Evolutionary conservation across 306 rosid genomes (phyloP).

Genomic region (Canavalia ensiformis): DNA sequence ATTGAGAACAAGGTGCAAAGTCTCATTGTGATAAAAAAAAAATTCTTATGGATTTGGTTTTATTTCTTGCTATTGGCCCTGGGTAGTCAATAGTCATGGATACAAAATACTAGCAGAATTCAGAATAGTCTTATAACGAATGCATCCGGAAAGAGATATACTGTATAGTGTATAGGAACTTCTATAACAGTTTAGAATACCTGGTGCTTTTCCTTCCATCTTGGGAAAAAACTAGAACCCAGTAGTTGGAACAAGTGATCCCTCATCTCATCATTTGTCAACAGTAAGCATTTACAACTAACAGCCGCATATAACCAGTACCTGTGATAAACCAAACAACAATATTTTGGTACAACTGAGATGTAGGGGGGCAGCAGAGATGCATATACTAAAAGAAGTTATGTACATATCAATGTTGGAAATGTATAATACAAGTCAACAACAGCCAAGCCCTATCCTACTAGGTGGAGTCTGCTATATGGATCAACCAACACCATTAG

Average conservation of each 20-base stretch:
- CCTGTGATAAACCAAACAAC: conserved; percentile 56
- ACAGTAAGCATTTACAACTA: conserved; percentile 73
- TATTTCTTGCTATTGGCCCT: conserved; percentile 27
- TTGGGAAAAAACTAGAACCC: conserved; percentile 88
- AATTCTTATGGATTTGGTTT: background rate
- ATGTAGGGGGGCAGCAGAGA: conserved; percentile 2
- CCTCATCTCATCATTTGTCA: conserved; percentile 99
- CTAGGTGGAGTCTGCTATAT: background rate
- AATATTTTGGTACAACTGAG: conserved; percentile 23
- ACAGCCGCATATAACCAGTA: conserved; percentile 98
- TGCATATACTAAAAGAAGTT: conserved; percentile 10
- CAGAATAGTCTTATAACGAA: conserved; percentile 1
- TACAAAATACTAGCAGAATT: conserved; percentile 12
- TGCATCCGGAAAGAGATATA: conserved; percentile 19
- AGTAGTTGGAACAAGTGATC: conserved; percentile 94
- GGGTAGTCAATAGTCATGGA: conserved; percentile 25
- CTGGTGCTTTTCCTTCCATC: conserved; percentile 99
- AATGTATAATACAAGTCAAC: conserved; percentile 32
- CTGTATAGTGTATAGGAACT: conserved; percentile 13
- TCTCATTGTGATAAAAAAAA: background rate
- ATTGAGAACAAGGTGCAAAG: background rate
- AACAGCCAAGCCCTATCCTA: conserved; percentile 13
- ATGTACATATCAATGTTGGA: conserved; percentile 9
- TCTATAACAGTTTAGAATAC: conserved; percentile 53
- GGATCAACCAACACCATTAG: conserved; percentile 1